Conservation (phyloP, 495 filamentous ascomycete species). For the Tuber melanosporum region DNA sequence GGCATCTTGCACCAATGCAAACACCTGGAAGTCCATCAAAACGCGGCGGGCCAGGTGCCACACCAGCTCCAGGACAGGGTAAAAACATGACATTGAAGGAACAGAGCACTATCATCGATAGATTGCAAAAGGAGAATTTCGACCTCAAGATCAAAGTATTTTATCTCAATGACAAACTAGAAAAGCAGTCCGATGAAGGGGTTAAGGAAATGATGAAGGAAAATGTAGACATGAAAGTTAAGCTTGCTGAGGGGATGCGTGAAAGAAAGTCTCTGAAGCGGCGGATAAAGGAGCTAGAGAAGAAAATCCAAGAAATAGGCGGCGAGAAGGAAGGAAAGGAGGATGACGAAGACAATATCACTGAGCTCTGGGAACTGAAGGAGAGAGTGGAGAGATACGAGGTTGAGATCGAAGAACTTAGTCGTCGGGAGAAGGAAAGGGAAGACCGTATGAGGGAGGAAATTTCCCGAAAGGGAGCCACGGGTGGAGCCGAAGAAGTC, state of each 20-base stretch:
- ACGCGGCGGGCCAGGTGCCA: slow-evolving; percentile 47
- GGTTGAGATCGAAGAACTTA: slow-evolving; percentile 70
- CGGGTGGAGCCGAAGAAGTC: slow-evolving; percentile 66
- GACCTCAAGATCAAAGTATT: slow-evolving; percentile 96
- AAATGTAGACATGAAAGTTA: slow-evolving; percentile 90
- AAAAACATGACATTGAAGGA: slow-evolving; percentile 91
- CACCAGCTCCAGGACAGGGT: slow-evolving; percentile 57
- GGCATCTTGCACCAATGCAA: slow-evolving; percentile 47
- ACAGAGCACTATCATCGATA: slow-evolving; percentile 92
- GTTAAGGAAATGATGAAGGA: slow-evolving; percentile 96
- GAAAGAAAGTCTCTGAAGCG: slow-evolving; percentile 76
- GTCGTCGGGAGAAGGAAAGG: slow-evolving; percentile 57
- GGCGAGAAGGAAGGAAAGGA: slow-evolving; percentile 56
- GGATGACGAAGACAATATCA: slow-evolving; percentile 59
- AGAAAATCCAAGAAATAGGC: slow-evolving; percentile 68
- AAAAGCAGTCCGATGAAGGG: slow-evolving; percentile 89
- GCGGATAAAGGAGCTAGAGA: slow-evolving; percentile 76
- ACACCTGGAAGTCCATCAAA: slow-evolving; percentile 53
- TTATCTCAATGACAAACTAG: slow-evolving; percentile 86
- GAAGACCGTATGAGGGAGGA: slow-evolving; percentile 33
- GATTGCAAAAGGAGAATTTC: slow-evolving; percentile 92
- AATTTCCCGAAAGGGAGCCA: slow-evolving; percentile 12
- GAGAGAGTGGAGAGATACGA: slow-evolving; percentile 79
- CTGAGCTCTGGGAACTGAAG: slow-evolving; percentile 69
- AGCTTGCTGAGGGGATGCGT: slow-evolving; percentile 75